Conservation (phyloP, 768 basidiomycete species). For the Mycena vitilis region DNA sequence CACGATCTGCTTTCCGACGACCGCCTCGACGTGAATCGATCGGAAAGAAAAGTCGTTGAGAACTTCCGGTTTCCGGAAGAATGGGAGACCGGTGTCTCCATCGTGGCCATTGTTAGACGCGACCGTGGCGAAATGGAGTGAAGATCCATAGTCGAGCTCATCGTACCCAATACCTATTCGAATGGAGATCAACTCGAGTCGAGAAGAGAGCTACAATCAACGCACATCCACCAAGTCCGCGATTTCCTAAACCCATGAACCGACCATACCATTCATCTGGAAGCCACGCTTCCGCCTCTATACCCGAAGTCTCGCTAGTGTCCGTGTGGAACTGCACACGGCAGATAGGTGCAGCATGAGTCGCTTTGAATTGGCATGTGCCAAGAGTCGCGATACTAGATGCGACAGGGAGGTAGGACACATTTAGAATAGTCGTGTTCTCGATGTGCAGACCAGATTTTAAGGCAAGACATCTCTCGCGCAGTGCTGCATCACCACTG, state of each 20-base stretch:
- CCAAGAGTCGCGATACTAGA: not conserved
- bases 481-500: not conserved
- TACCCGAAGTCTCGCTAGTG: slow-evolving; percentile 11
- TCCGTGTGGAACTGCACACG: slow-evolving; percentile 24
- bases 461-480: not conserved
- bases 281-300: slow-evolving; percentile 19
- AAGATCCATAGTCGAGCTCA: slow-evolving; percentile 32
- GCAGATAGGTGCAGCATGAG: slow-evolving; percentile 8
- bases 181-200: not conserved
- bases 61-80: slow-evolving; percentile 38
- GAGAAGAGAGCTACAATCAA: not conserved
- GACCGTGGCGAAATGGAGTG: slow-evolving; percentile 37
- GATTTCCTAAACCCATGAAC: slow-evolving; percentile 26
- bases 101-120: slow-evolving; percentile 40
- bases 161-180: slow-evolving; percentile 36
- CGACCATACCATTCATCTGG: slow-evolving; percentile 29
- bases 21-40: slow-evolving; percentile 36
- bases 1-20: slow-evolving; percentile 40
- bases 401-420: not conserved
- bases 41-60: slow-evolving; percentile 39
- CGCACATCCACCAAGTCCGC: slow-evolving; percentile 27
- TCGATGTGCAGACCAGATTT: not conserved
- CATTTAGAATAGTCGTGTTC: slow-evolving; percentile 3
- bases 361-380: slow-evolving; percentile 13
- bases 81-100: slow-evolving; percentile 28